A percentile compares a stretch with the other conserved stretches of the same genome.
phyloP scores from a whole-genome alignment of 208 protist genomes.

The Acanthamoeba triangularis region DNA sequence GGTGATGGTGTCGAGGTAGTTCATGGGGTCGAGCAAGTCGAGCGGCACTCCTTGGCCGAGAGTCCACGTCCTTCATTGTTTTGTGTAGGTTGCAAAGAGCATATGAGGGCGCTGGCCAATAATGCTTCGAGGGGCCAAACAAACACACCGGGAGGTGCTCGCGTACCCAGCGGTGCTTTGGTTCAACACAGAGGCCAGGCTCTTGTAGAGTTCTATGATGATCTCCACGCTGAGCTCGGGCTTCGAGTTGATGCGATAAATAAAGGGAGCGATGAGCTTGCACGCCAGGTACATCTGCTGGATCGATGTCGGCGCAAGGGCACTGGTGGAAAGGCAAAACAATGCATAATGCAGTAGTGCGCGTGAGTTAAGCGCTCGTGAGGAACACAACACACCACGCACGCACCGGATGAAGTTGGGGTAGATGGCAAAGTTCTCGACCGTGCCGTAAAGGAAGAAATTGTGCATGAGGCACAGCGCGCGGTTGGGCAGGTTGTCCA shows the following conservation, averaged over 20 bases:
- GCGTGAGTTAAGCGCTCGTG: neutral
- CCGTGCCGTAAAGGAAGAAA: slow-evolving; percentile 42
- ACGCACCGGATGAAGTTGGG: slow-evolving; percentile 23
- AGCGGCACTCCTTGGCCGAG: neutral
- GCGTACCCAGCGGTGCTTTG: neutral
- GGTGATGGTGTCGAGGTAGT: neutral
- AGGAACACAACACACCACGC: neutral
- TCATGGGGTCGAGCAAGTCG: neutral
- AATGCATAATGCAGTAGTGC: too few relatives aligned
- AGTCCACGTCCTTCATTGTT: neutral
- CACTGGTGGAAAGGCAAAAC: neutral
- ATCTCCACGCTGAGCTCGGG: slow-evolving; percentile 30
- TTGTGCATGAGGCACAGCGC: slow-evolving; percentile 1
- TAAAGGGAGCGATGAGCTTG: slow-evolving; percentile 54
- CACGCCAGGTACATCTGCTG: slow-evolving; percentile 32
- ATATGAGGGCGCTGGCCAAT: too few relatives aligned
- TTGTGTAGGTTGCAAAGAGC: neutral
- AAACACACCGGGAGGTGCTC: too few relatives aligned
- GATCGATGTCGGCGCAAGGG: neutral
- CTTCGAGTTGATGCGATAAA: slow-evolving; percentile 40
- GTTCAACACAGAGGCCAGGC: neutral
- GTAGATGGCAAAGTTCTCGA: slow-evolving; percentile 51
- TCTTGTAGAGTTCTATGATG: slow-evolving; percentile 12
- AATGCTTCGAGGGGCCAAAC: neutral
- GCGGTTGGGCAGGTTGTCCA: slow-evolving; percentile 26